Base-by-base conservation (phyloP, 2,329 filamentous ascomycete species). In the Ophiosphaerella narmari region DNA sequence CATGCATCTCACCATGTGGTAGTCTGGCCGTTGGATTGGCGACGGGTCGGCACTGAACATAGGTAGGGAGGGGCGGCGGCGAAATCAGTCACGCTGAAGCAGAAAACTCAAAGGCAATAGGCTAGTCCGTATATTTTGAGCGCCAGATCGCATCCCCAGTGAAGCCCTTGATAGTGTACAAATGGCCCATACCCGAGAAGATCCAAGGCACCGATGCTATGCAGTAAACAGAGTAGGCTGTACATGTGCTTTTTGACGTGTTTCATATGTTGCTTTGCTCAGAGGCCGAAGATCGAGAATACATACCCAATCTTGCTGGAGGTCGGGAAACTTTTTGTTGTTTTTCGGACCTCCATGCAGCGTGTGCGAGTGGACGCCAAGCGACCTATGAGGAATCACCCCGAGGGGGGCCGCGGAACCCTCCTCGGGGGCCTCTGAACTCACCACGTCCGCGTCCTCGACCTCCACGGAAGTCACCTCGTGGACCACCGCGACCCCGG, bases 401-500 rank as follows among this genome's bases (percentile, higher is more conserved):
- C 1, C 66, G 59, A 37, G 62, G 60, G 40, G 56, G 53, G 32
- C 65, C 67, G 38, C 68, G 66, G 62, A 70, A 70, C 26, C 63
- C 64, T 35, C 75, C 77, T 59, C 73, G 75, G 51, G 80, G 68
- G 21, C 75, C 71, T 53, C 75, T 60, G 65, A 72, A 70, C 35
- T 75, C 77, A 43, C 77, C 76, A 57, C 77, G 72, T 38, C 72
- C 69, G 43, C 74, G 73, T 42, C 77, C 75, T 40, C 76, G 68
- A 31, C 70, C 65, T 43, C 74, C 71, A 55, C 73, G 64, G 51
- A 67, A 68, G 16, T 71, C 70, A 37, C 72, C 69, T 31, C 73
- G 68, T 32, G 66, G 67, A 39, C 73, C 70, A 43, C 72, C 72
- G 48, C 74, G 66, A 41, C 84, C 82, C 38, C 82, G 78, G 46